phyloP scores from a whole-genome alignment of 2,329 filamentous ascomycete species.

The Cercospora nicotianae region DNA sequence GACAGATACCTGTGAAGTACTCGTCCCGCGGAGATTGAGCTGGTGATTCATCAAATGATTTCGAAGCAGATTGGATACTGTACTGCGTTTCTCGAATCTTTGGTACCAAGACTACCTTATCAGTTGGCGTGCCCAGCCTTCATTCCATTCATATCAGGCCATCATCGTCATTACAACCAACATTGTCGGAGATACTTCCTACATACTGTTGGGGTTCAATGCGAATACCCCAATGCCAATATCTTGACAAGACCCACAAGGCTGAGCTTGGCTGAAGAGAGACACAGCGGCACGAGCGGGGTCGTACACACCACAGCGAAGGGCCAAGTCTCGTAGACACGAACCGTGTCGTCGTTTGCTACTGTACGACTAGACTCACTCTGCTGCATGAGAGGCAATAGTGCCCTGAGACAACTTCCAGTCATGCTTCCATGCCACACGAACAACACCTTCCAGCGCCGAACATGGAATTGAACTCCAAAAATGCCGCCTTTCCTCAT shows the following conservation, averaged over 20 bases:
- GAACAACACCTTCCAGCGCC: neutral
- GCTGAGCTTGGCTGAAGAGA: constrained; percentile 10
- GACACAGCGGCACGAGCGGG: neutral
- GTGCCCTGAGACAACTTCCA: neutral
- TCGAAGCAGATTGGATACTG: no score
- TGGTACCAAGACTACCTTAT: no score
- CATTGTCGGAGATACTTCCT: neutral
- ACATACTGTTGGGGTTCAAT: neutral
- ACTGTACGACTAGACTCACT: neutral
- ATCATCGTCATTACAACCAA: neutral
- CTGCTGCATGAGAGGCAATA: neutral
- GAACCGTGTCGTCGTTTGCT: neutral
- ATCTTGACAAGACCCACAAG: constrained; percentile 1
- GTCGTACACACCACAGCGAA: neutral
- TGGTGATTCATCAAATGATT: neutral
- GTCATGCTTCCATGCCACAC: neutral
- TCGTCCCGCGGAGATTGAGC: neutral
- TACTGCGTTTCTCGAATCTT: no score
- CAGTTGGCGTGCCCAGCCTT: no score
- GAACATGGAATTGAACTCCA: neutral
- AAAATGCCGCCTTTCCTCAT: neutral
- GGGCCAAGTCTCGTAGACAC: neutral
- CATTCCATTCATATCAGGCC: neutral
- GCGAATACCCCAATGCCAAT: neutral
- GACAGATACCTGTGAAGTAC: neutral